Base-by-base conservation (phyloP, 106 monocot species). In the Hemerocallis citrina region DNA sequence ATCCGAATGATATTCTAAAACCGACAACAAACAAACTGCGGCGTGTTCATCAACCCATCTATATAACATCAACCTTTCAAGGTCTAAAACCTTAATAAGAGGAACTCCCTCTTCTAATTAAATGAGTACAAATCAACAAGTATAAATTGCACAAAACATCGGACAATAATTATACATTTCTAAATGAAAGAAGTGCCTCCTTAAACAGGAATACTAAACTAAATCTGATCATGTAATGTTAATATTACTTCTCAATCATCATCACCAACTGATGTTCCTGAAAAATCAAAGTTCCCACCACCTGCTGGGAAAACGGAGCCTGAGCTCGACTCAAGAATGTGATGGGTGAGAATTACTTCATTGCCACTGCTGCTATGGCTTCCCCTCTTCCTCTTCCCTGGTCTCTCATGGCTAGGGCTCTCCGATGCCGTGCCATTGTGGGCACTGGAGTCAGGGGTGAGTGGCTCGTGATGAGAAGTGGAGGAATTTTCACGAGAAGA, bases 321-420 rank as follows among this genome's bases (percentile, higher is more conserved):
- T 11, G 81, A 79, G 62, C 79, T 85, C 7, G 89, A 85, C 67
- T 90, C 89, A 1, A 82, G 68, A 42, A 85, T 76, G 4, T 75
- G 74, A 48, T 73, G 66, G 1, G 79, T 68, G 20, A 81, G 67
- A 4, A 79, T 55, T 16, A 79, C 39, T 12, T 79, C 23, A 15
- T 6, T n/a, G 11, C 8, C 44, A 55, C n/a, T 67, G 55, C 20
- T 62, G 61, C 44, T 24, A 44, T 76, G 41, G 43, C 31, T 72
- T 66, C 25, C 59, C 65, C 47, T 14, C 42, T 48, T 57, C 47
- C 47, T 57, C 58, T 59, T 68, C 17, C 40, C 48, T 7, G 58
- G 11, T 11, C 58, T 20, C 47, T 68, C 58, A 19, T 43, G 36
- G 57, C 60, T 77, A 0, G 79, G 70, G 59, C 75, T 79, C 11